phyloP scores from a whole-genome alignment of 495 filamentous ascomycete genomes.

The Amniculicola lignicola region DNA sequence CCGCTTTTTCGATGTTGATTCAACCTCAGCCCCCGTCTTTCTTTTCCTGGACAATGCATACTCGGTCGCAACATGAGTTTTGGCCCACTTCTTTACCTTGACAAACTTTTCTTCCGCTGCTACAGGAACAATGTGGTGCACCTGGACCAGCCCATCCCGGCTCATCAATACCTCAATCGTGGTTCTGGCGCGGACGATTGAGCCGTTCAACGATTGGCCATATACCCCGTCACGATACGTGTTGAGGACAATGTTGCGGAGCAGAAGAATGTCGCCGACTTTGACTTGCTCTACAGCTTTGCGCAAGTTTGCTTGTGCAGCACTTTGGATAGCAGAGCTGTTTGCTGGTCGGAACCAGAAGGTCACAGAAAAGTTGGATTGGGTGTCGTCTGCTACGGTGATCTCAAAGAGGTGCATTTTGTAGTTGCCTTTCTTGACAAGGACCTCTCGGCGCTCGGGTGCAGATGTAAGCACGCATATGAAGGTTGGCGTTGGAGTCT shows the following conservation, averaged over 20 bases:
- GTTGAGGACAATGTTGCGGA: constrained; percentile 72
- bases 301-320: constrained; percentile 41
- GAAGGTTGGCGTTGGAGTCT: constrained; percentile 75
- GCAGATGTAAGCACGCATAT: constrained; percentile 75
- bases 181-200: constrained; percentile 66
- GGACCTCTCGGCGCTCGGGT: constrained; percentile 59
- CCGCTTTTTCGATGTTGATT: not conserved
- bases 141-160: constrained; percentile 47
- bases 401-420: constrained; percentile 66
- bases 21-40: constrained; percentile 28
- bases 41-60: constrained; percentile 36
- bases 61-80: constrained; percentile 60
- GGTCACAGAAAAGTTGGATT: constrained; percentile 73
- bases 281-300: constrained; percentile 52
- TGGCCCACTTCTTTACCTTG: constrained; percentile 70
- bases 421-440: constrained; percentile 47
- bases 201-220: constrained; percentile 53
- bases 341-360: constrained; percentile 62
- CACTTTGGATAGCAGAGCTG: constrained; percentile 1
- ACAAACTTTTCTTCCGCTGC: constrained; percentile 53
- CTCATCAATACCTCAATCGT: constrained; percentile 66
- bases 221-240: constrained; percentile 71
- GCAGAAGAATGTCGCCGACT: constrained; percentile 68
- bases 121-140: constrained; percentile 29
- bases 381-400: constrained; percentile 82